A percentile compares a stretch with the other conserved stretches of the same genome.
phyloP scores from a whole-genome alignment of 164 flowering plant species.

The Dillenia turbinata region DNA sequence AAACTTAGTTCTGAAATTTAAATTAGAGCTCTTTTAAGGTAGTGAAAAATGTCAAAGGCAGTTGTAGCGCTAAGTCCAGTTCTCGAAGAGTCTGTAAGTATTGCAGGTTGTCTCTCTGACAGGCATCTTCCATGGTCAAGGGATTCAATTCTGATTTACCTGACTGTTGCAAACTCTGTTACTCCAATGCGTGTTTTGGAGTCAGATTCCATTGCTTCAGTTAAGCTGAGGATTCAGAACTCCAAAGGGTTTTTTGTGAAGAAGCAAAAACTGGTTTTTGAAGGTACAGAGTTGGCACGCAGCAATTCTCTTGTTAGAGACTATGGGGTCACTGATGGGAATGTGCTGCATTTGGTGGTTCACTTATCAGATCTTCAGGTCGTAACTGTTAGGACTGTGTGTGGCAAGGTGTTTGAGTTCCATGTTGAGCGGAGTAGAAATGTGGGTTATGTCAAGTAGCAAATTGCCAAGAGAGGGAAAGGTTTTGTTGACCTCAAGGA shows the following conservation, averaged over 20 bases:
- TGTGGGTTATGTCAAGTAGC: constrained; percentile 55
- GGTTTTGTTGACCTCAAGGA: constrained; percentile 38
- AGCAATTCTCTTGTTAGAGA: constrained; percentile 49
- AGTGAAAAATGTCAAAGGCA: no score
- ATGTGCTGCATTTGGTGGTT: constrained; percentile 61
- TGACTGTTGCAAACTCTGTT: constrained; percentile 27
- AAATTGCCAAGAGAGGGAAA: constrained; percentile 39
- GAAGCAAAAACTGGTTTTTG: constrained; percentile 38
- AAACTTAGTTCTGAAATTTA: no score
- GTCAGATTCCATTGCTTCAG: constrained; percentile 45
- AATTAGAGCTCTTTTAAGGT: no score
- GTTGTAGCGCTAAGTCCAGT: constrained; percentile 30
- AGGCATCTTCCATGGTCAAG: constrained; percentile 3
- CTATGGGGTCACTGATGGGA: constrained; percentile 57
- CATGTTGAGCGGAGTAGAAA: constrained; percentile 48
- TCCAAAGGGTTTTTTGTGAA: constrained; percentile 33
- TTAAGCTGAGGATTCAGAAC: constrained; percentile 32
- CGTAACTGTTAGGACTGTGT: constrained; percentile 48
- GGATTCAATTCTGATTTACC: constrained; percentile 32
- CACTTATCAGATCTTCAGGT: constrained; percentile 51
- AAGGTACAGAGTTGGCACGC: constrained; percentile 52
- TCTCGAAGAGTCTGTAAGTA: constrained; percentile 17
- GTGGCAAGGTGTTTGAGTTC: constrained; percentile 61
- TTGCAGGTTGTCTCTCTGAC: constrained; percentile 6
- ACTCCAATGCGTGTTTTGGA: constrained; percentile 31